Conservation (phyloP, 73 alveolate genomes). For the Loxodes magnus region DNA sequence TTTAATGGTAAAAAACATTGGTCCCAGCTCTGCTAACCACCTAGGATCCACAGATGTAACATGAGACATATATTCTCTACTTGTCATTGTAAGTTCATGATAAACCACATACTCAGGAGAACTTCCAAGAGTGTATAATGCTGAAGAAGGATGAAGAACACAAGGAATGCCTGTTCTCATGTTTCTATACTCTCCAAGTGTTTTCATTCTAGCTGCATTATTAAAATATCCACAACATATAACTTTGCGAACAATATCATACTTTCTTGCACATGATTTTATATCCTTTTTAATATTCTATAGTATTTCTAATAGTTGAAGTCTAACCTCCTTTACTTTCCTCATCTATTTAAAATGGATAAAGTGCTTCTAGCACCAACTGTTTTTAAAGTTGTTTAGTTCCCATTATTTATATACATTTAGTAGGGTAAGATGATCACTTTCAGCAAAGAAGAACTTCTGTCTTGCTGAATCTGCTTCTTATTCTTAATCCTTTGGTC, state of each 20-base stretch:
- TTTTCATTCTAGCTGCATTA: slow-evolving; percentile 97
- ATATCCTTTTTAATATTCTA: slow-evolving; percentile 68
- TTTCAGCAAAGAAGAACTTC: slow-evolving; percentile 99
- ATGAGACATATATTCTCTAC: slow-evolving; percentile 96
- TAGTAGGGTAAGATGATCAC: slow-evolving; percentile 98
- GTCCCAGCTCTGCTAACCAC: slow-evolving; percentile 99
- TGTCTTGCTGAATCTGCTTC: slow-evolving; percentile 99
- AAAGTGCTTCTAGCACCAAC: slow-evolving; percentile 96
- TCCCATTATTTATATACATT: slow-evolving; percentile 98
- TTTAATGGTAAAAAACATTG: slow-evolving; percentile 94
- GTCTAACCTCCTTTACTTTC: slow-evolving; percentile 82
- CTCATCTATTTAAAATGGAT: slow-evolving; percentile 94
- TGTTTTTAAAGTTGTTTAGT: slow-evolving; percentile 54
- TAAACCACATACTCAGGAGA: slow-evolving; percentile 99
- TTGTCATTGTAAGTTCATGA: slow-evolving; percentile 98
- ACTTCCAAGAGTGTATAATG: slow-evolving; percentile 96
- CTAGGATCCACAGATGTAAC: slow-evolving; percentile 99
- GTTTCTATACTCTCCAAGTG: slow-evolving; percentile 97
- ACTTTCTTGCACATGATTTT: slow-evolving; percentile 79
- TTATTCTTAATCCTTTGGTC: slow-evolving; percentile 98
- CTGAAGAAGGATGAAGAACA: slow-evolving; percentile 98
- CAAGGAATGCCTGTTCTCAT: slow-evolving; percentile 99
- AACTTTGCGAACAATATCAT: slow-evolving; percentile 97
- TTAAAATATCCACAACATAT: slow-evolving; percentile 99
- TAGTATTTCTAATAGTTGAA: slow-evolving; percentile 83